phyloP scores from a whole-genome alignment of 305 asterid genomes.

The Plantago coronopus region DNA sequence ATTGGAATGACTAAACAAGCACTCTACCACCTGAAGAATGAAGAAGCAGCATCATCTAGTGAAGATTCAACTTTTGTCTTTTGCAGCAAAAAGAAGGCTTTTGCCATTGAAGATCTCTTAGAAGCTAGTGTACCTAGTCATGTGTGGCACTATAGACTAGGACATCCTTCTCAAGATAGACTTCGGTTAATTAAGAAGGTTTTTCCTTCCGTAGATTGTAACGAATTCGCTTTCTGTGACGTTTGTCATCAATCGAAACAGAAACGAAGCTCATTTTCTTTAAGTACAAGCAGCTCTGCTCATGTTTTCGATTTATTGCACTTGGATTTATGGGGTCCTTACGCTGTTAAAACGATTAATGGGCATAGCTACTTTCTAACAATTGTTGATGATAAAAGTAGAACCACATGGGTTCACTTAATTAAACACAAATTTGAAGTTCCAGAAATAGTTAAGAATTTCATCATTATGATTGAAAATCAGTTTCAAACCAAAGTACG shows the following conservation, averaged over 20 bases:
- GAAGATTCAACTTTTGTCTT: no score
- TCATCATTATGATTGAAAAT: not conserved
- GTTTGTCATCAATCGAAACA: not conserved
- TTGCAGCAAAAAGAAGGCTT: not conserved
- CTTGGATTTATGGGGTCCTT: not conserved
- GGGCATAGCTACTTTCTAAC: not conserved
- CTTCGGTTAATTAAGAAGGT: not conserved
- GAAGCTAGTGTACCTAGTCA: not conserved
- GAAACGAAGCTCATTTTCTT: not conserved
- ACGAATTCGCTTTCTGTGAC: not conserved
- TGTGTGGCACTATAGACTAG: not conserved
- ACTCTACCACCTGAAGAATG: not conserved
- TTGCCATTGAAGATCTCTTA: not conserved
- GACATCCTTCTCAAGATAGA: not conserved
- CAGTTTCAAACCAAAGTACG: not conserved
- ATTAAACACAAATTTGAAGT: not conserved
- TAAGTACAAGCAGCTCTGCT: not conserved
- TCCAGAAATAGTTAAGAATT: not conserved
- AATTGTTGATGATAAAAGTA: not conserved
- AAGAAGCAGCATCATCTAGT: no score
- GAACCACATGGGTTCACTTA: not conserved
- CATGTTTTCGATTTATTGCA: not conserved
- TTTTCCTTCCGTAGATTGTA: not conserved
- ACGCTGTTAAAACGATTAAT: not conserved
- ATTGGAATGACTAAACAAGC: not conserved